Evolutionary conservation across 1,139 yeast species (phyloP).

Genomic region (Chernovozyma sophiae-reginae): DNA sequence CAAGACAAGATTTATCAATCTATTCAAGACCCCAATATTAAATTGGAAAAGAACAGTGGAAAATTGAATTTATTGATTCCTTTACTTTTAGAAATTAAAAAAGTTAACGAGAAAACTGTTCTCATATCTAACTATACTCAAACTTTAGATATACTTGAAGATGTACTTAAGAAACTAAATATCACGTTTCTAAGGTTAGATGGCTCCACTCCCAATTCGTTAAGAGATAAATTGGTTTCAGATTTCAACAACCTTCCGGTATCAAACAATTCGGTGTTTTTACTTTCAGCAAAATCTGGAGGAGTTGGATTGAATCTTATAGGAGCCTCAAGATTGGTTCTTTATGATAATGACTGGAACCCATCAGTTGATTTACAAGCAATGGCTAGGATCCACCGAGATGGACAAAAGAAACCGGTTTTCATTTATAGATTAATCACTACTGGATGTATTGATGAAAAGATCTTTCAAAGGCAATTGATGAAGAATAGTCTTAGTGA

Average conservation of each 20-base stretch:
- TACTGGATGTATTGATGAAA: conserved; percentile 91
- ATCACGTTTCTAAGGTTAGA: conserved; percentile 65
- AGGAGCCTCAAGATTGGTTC: conserved; percentile 82
- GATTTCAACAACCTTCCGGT: conserved; percentile 56
- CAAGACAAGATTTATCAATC: conserved; percentile 33
- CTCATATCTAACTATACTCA: conserved; percentile 87
- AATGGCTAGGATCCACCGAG: conserved; percentile 92
- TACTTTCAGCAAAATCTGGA: conserved; percentile 88
- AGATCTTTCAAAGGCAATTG: conserved; percentile 88
- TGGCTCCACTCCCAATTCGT: conserved; percentile 72
- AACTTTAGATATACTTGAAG: conserved; percentile 74
- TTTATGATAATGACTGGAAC: conserved; percentile 93
- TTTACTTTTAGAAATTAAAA: conserved; percentile 40
- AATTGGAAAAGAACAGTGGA: conserved; percentile 35
- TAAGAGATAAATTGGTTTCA: conserved; percentile 62
- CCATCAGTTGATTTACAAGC: conserved; percentile 93
- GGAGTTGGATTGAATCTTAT: conserved; percentile 88
- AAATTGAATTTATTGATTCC: conserved; percentile 54
- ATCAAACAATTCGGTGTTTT: conserved; percentile 53
- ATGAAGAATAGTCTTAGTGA: conserved; percentile 80
- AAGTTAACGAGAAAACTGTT: conserved; percentile 67
- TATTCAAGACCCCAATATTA: conserved; percentile 10
- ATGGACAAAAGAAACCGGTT: conserved; percentile 81
- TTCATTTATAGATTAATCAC: conserved; percentile 78
- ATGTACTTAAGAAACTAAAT: conserved; percentile 46